phyloP scores from a whole-genome alignment of 108 stramenopile species.

The Fistulifera pelliculosa region DNA sequence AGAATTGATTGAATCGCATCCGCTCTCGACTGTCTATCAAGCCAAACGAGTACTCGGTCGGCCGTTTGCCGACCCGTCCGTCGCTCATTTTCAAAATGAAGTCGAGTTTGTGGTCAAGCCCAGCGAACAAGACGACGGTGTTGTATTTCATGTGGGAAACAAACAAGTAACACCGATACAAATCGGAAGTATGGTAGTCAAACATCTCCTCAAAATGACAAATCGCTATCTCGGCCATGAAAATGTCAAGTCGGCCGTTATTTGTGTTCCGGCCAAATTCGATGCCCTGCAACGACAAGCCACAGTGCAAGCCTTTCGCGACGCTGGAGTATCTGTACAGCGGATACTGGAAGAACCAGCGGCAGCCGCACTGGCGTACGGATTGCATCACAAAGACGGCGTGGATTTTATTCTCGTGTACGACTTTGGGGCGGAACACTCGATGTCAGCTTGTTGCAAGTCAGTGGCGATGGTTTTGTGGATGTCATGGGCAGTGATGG shows the following conservation, averaged over 20 bases:
- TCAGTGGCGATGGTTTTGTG: slow-evolving; percentile 83
- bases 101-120: slow-evolving; percentile 51
- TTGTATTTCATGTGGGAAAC: slow-evolving; percentile 31
- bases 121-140: slow-evolving; percentile 8
- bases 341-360: slow-evolving; percentile 90
- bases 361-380: slow-evolving; percentile 95
- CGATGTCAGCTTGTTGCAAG: slow-evolving; percentile 88
- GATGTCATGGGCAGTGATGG: slow-evolving; percentile 92
- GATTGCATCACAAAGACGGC: slow-evolving; percentile 85
- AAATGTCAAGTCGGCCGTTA: slow-evolving; percentile 85
- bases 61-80: slow-evolving; percentile 33
- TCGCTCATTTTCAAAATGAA: slow-evolving; percentile 43
- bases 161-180: slow-evolving; percentile 45
- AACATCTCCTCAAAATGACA: slow-evolving; percentile 63
- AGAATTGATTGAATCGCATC: slow-evolving; percentile 70
- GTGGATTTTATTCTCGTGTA: slow-evolving; percentile 95
- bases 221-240: slow-evolving; percentile 74
- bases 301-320: slow-evolving; percentile 67
- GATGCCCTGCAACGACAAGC: slow-evolving; percentile 72
- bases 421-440: slow-evolving; percentile 98
- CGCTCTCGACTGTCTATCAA: slow-evolving; percentile 76
- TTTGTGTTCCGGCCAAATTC: slow-evolving; percentile 96
- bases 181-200: slow-evolving; percentile 69
- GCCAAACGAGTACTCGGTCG: slow-evolving; percentile 78
- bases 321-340: slow-evolving; percentile 76